Conservation (phyloP, 2,329 filamentous ascomycete genomes). For the Hymenoscyphus infarciens region DNA sequence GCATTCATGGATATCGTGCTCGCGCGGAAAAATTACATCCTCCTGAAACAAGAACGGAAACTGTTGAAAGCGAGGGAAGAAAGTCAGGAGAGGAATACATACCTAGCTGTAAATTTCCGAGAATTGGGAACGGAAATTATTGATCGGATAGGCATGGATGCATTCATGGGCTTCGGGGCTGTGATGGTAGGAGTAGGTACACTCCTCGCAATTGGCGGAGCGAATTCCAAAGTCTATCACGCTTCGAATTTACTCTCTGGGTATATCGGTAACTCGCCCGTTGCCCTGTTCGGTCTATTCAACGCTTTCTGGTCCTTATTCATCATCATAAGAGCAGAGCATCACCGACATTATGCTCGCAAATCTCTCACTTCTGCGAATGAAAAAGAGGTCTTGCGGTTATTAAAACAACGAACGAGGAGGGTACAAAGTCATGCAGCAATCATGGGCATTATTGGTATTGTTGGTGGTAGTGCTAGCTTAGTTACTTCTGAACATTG, state of each 20-base stretch:
- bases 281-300: conserved; percentile 46
- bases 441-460: conserved; percentile 43
- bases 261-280: conserved; percentile 51
- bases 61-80: conserved; percentile 32
- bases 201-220: conserved; percentile 51
- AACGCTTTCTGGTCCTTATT: conserved; percentile 48
- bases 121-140: conserved; percentile 50
- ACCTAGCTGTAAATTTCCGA: conserved; percentile 44
- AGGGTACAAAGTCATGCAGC: conserved; percentile 44
- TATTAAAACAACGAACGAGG: conserved; percentile 39
- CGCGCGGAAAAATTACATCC: conserved; percentile 44
- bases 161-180: conserved; percentile 47
- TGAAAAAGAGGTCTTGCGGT: conserved; percentile 11
- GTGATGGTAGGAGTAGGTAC: conserved; percentile 50
- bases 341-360: conserved; percentile 35
- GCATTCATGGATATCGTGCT: conserved; percentile 43
- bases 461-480: conserved; percentile 47
- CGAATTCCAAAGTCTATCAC: conserved; percentile 39
- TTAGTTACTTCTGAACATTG: conserved; percentile 48
- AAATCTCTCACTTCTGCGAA: conserved; percentile 29
- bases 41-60: conserved; percentile 42
- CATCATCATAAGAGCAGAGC: conserved; percentile 41
- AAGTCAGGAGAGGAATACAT: conserved; percentile 34
- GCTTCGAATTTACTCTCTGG: conserved; percentile 53
- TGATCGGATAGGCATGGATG: conserved; percentile 49